phyloP scores from a whole-genome alignment of 768 basidiomycete species.

The Crepidotus variabilis region DNA sequence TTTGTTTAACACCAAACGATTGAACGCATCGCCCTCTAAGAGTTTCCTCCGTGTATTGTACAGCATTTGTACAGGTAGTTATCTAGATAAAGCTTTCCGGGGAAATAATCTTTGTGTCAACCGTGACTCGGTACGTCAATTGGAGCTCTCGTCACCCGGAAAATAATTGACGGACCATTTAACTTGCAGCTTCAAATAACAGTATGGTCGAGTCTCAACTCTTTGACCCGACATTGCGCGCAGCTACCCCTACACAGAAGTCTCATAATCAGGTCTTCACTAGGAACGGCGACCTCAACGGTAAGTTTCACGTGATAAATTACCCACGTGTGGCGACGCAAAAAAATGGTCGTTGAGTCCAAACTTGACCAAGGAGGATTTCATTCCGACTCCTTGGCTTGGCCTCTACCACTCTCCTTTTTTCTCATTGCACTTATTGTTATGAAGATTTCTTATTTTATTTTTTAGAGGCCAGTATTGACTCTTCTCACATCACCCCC shows the following conservation, averaged over 20 bases:
- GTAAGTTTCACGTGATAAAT: constrained; percentile 10
- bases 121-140: neutral
- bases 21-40: neutral
- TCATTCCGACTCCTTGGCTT: neutral
- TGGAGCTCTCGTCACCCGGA: neutral
- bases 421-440: constrained; percentile 7
- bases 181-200: neutral
- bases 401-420: constrained; percentile 1
- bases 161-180: neutral
- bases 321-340: constrained; percentile 1
- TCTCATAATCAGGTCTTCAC: neutral
- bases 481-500: constrained; percentile 6
- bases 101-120: neutral
- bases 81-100: neutral
- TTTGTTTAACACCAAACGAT: neutral
- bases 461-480: constrained; percentile 18
- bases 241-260: neutral
- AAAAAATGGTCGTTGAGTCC: constrained; percentile 9
- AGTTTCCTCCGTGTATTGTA: neutral
- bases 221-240: constrained; percentile 4
- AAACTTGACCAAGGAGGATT: no score
- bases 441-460: constrained; percentile 22
- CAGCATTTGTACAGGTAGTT: neutral
- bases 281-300: neutral
- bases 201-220: constrained; percentile 6